Evolutionary conservation across 768 basidiomycete species (phyloP), one percentile per base, ranked within the genome.

Genomic region (Suillus subluteus): DNA sequence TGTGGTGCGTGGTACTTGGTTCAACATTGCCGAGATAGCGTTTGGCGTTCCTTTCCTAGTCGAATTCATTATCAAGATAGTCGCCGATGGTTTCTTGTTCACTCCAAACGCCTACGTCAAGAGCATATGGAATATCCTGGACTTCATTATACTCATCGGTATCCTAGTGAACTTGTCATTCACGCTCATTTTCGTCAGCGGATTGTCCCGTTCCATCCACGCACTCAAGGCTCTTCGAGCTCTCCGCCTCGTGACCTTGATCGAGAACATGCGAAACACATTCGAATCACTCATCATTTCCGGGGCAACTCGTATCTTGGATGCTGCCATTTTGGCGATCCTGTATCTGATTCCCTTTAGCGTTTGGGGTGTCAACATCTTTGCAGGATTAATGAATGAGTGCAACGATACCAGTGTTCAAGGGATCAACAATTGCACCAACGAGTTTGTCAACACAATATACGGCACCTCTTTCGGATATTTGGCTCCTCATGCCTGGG

Each of bases 311-410:
- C 90, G 93, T 71, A 96, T 99, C 68, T 68, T 98, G 63, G 95
- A 97, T 69, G 97, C 97, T 2, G 94, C 91, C 4, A 78, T 97
- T 58, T 87, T 98, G 18, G 94, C 96, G 62, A 86, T 96, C 55
- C 84, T 98, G 62, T 95, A 95, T 75, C 91, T 95, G 87, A 92
- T 95, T 70, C 94, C 94, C 0, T 95, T 94, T 73, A 93, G 95
- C 21, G 89, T 96, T 11, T 96, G 95, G 95, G 95, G 96, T 12
- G 85, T 94, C 61, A 98, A 95, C 73, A 93, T 98, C 76, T 98
- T 98, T 78, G 82, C 88, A 2, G 96, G 95, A 18, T 79, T 88
- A 66, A 88, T 95, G 82, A 95, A 91, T 75, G 75, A 79, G 38
- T 99, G 97, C 82, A 98, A 94, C 74, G 95, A 98, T 71, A 74